phyloP scores from a whole-genome alignment of 1,139 yeast genomes.

The Groenewaldozyma auringiensis region DNA sequence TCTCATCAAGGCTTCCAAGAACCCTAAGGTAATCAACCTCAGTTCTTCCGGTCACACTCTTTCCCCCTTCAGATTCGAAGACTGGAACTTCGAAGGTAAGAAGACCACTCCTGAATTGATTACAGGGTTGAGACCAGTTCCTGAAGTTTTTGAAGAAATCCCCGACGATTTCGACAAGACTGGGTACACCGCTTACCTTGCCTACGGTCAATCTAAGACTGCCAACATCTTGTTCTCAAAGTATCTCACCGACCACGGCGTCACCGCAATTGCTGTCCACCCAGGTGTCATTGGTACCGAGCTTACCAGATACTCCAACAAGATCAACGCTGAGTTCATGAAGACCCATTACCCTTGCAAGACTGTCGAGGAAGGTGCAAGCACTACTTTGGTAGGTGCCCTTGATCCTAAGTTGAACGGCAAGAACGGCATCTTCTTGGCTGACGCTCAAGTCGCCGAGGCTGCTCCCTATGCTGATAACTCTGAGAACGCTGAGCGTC shows the following conservation, averaged over 20 bases:
- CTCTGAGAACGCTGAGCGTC: constrained; percentile 1
- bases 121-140: not conserved
- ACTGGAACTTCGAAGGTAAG: not conserved
- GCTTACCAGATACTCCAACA: not conserved
- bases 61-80: constrained; percentile 13
- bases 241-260: not conserved
- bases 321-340: not conserved
- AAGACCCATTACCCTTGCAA: not conserved
- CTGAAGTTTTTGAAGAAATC: not conserved
- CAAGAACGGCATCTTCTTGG: constrained; percentile 3
- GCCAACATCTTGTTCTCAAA: constrained; percentile 10
- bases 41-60: constrained; percentile 56
- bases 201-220: constrained; percentile 27
- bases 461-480: constrained; percentile 1
- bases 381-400: constrained; percentile 7
- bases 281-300: not conserved
- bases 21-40: constrained; percentile 54
- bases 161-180: constrained; percentile 11
- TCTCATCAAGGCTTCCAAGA: constrained; percentile 13
- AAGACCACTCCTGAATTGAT: constrained; percentile 9
- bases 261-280: not conserved
- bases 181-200: constrained; percentile 1
- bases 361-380: constrained; percentile 1
- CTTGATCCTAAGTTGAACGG: constrained; percentile 1
- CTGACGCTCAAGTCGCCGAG: constrained; percentile 4